Evolutionary conservation across 2,329 filamentous ascomycete genomes (phyloP).

Genomic region (Zalaria obscura): DNA sequence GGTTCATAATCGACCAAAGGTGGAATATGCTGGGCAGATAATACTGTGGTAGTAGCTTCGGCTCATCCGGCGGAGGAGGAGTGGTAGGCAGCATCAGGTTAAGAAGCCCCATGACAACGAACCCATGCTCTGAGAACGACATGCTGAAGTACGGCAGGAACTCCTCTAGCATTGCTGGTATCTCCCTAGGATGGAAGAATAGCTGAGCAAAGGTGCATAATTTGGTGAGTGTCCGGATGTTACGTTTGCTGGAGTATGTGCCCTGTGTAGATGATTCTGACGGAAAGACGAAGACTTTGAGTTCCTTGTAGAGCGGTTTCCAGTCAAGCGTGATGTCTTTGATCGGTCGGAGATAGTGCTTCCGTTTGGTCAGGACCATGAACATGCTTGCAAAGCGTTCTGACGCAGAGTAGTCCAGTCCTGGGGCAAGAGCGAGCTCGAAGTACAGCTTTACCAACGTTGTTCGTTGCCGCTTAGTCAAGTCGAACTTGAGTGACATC

Average conservation of each 20-base stretch:
- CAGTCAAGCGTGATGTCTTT: conserved; percentile 88
- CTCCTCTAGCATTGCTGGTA: conserved; percentile 52
- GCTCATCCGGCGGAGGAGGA: conserved; percentile 55
- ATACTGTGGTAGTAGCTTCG: conserved; percentile 70
- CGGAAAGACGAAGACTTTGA: conserved; percentile 81
- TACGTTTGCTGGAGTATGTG: conserved; percentile 40
- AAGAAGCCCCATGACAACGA: conserved; percentile 77
- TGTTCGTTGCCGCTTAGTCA: conserved; percentile 68
- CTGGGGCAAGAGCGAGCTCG: conserved; percentile 79
- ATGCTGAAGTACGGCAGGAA: conserved; percentile 62
- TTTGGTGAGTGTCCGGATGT: conserved; percentile 65
- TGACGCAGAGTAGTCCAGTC: conserved; percentile 64
- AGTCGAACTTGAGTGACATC: conserved; percentile 95
- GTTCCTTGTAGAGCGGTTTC: conserved; percentile 81
- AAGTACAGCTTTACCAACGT: conserved; percentile 87
- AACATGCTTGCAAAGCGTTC: conserved; percentile 97
- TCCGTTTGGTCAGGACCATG: conserved; percentile 90
- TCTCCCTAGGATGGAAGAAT: conserved; percentile 82
- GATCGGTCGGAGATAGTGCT: conserved; percentile 83
- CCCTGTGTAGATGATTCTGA: conserved; percentile 59
- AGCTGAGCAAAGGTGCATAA: conserved; percentile 79
- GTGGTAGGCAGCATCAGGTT: conserved; percentile 80
- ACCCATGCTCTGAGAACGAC: conserved; percentile 81
- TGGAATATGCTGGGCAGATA: conserved; percentile 93
- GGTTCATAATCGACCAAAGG: conserved; percentile 82